A percentile compares a stretch with the other conserved stretches of the same genome.
Conservation (phyloP, 139 green algal species). For the Deuterostichococcus epilithicus region DNA sequence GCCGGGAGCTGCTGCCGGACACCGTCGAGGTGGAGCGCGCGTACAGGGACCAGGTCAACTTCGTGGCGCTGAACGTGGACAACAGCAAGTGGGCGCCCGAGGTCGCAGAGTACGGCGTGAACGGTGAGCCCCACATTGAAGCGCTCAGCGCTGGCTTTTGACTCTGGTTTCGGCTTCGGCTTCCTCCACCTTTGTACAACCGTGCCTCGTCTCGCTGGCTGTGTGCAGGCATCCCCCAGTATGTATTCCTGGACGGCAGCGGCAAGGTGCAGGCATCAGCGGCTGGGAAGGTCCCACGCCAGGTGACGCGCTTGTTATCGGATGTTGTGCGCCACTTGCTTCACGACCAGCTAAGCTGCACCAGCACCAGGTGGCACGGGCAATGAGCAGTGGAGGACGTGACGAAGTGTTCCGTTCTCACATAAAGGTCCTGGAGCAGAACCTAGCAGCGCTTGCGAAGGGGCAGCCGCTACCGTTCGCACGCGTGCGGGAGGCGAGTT, state of each 20-base stretch:
- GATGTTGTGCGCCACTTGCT: too few species aligned
- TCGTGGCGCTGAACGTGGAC: conserved; percentile 98
- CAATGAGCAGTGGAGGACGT: too few species aligned
- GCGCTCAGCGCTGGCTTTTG: too few species aligned
- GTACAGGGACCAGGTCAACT: conserved; percentile 86
- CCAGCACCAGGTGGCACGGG: too few species aligned
- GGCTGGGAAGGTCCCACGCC: conserved; percentile 73
- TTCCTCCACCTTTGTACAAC: too few species aligned
- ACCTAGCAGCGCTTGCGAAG: conserved; percentile 52
- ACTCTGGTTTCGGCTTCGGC: too few species aligned
- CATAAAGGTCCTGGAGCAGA: conserved; percentile 55
- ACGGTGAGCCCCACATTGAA: conserved; percentile 81
- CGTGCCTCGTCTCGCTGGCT: too few species aligned
- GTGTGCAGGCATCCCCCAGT: conserved; percentile 29
- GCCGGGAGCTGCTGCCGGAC: conserved; percentile 71
- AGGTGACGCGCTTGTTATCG: conserved; percentile 17
- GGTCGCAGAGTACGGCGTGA: conserved; percentile 81
- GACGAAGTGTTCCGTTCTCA: too few species aligned
- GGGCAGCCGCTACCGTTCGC: conserved; percentile 42
- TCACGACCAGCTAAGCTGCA: too few species aligned
- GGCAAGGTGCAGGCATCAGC: conserved; percentile 68
- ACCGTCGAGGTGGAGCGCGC: conserved; percentile 67
- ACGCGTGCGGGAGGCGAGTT: conserved; percentile 24
- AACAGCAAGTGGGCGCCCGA: conserved; percentile 88
- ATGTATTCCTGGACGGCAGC: conserved; percentile 83